phyloP scores from a whole-genome alignment of 2,329 filamentous ascomycete genomes.

The Helotiales sp. region DNA sequence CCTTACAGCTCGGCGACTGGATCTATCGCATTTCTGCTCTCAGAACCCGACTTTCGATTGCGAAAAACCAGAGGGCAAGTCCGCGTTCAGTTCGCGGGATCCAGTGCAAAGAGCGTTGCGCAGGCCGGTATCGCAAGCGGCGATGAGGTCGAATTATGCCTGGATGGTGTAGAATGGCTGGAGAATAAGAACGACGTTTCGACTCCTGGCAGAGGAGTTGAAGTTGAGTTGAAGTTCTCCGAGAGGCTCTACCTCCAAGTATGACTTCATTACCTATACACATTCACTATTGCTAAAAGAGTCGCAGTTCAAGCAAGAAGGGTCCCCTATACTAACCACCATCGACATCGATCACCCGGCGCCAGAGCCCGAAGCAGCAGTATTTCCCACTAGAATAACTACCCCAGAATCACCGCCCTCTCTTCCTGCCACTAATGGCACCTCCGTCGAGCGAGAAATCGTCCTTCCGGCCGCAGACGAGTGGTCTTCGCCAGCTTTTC shows the following conservation, averaged over 20 bases:
- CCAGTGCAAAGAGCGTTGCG: constrained; percentile 68
- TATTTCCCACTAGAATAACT: constrained; percentile 15
- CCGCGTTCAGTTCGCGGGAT: constrained; percentile 71
- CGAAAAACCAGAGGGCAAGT: constrained; percentile 78
- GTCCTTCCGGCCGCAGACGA: constrained; percentile 46
- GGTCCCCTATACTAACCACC: constrained; percentile 46
- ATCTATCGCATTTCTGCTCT: constrained; percentile 76
- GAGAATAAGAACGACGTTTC: constrained; percentile 39
- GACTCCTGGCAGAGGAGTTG: constrained; percentile 51
- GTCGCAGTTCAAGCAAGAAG: constrained; percentile 47
- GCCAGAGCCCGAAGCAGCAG: constrained; percentile 24
- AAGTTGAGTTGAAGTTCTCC: constrained; percentile 59
- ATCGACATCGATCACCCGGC: constrained; percentile 54
- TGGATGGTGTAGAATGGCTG: constrained; percentile 68
- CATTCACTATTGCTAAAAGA: constrained; percentile 18
- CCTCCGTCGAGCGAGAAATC: constrained; percentile 36
- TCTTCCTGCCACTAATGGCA: constrained; percentile 21
- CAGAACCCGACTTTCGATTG: constrained; percentile 80
- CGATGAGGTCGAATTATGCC: constrained; percentile 68
- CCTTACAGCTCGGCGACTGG: constrained; percentile 80
- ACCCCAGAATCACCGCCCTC: constrained; percentile 27
- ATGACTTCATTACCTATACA: constrained; percentile 10
- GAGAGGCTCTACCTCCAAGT: constrained; percentile 51
- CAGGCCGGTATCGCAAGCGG: constrained; percentile 72
- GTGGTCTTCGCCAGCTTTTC: constrained; percentile 78